These are phyloP conservation scores for Fragaria vesca DNA, from an alignment of 306 rosid species.

Conservation along the genomic window DNA sequence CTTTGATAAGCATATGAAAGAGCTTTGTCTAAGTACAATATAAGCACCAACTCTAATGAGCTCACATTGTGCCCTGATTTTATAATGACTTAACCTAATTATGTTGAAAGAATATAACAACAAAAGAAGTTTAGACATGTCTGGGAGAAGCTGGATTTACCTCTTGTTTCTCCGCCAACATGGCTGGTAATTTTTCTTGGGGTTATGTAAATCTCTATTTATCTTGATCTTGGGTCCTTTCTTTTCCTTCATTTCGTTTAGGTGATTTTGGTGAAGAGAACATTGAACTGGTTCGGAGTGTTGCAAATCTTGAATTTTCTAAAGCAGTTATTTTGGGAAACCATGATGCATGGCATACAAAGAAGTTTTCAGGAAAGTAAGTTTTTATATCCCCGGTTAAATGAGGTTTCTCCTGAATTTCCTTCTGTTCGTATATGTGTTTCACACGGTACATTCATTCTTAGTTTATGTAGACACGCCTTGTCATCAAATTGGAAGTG, in stretches of 20 bases:
- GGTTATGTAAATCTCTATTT: slow-evolving; percentile 6
- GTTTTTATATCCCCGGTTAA: slow-evolving; percentile 25
- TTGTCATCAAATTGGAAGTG: neutral
- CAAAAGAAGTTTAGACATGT: neutral
- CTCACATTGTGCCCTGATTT: slow-evolving; percentile 9
- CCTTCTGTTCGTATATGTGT: neutral
- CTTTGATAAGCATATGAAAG: slow-evolving; percentile 16
- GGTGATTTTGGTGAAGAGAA: slow-evolving; percentile 97
- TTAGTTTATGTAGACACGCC: neutral
- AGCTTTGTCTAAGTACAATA: slow-evolving; percentile 5
- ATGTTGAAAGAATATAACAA: neutral
- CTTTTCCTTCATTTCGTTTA: slow-evolving; percentile 30
- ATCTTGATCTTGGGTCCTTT: neutral
- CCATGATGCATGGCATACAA: slow-evolving; percentile 92
- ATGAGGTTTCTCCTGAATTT: neutral
- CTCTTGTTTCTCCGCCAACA: neutral
- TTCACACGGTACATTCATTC: neutral
- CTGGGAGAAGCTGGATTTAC: slow-evolving; percentile 6
- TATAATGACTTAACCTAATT: neutral
- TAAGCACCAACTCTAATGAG: slow-evolving; percentile 6
- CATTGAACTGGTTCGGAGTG: slow-evolving; percentile 71
- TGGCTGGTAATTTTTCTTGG: slow-evolving; percentile 11
- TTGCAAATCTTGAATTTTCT: slow-evolving; percentile 62
- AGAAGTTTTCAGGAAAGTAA: slow-evolving; percentile 70
- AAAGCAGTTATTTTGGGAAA: slow-evolving; percentile 87